Conservation (phyloP, 352 stramenopile genomes). For the Globisporangium emineosum region DNA sequence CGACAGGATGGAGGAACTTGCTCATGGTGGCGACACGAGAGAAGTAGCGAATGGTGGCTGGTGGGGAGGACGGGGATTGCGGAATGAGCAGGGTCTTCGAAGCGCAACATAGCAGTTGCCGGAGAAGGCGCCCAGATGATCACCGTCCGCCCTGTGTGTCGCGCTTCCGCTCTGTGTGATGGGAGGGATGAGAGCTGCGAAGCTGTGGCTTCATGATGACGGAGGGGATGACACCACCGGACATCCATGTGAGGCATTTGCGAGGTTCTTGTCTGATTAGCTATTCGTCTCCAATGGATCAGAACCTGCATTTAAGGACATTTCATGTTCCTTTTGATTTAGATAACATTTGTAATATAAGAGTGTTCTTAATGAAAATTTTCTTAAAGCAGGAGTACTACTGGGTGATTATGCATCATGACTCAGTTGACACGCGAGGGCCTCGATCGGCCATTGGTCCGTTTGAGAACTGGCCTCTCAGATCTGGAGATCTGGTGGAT, state of each 20-base stretch:
- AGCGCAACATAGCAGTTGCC: not conserved
- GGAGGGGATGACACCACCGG: not conserved
- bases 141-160: too few species aligned
- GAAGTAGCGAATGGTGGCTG: not conserved
- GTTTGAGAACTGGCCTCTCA: not conserved
- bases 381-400: not conserved
- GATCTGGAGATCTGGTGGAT: not conserved
- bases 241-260: not conserved
- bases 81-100: not conserved
- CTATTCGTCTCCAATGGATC: not conserved
- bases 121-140: too few species aligned
- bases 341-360: too few species aligned
- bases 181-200: not conserved
- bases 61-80: not conserved
- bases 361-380: not conserved
- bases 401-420: not conserved
- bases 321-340: too few species aligned
- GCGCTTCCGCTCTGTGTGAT: not conserved
- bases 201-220: too few species aligned
- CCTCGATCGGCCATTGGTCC: not conserved
- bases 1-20: constrained; percentile 4
- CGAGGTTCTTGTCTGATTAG: not conserved
- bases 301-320: not conserved
- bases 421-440: not conserved
- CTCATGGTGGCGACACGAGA: not conserved